These are phyloP conservation scores for Cutaneotrichosporon curvatum DNA, from an alignment of 1,284 basidiomycete genomes.

Conservation along the genomic window DNA sequence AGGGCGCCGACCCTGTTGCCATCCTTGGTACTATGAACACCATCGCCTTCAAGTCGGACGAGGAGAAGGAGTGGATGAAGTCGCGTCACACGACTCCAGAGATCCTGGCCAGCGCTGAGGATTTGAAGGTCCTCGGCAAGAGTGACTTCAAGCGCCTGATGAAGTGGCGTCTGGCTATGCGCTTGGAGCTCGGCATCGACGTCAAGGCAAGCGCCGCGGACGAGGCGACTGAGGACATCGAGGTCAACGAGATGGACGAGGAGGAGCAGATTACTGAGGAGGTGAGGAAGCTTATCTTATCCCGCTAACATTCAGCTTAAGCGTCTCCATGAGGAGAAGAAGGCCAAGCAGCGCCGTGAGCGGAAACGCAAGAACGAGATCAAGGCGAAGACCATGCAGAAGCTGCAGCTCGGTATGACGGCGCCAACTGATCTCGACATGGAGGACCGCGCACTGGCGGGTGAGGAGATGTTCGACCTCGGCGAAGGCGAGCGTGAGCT, in stretches of 20 bases:
- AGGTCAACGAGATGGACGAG: constrained; percentile 73
- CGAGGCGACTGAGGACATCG: constrained; percentile 68
- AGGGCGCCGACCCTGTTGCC: constrained; percentile 62
- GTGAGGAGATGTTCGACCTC: constrained; percentile 74
- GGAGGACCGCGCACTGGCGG: constrained; percentile 60
- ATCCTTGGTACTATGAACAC: constrained; percentile 77
- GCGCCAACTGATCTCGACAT: constrained; percentile 88
- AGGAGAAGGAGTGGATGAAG: constrained; percentile 78
- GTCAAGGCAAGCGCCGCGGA: constrained; percentile 63
- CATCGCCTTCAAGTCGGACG: constrained; percentile 73
- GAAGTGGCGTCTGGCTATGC: constrained; percentile 79
- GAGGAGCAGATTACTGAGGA: constrained; percentile 82
- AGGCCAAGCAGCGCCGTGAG: constrained; percentile 69
- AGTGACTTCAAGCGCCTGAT: constrained; percentile 91
- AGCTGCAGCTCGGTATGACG: constrained; percentile 96
- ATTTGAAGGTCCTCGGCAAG: constrained; percentile 95
- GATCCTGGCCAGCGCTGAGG: constrained; percentile 72
- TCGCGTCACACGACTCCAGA: constrained; percentile 70
- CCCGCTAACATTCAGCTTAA: constrained; percentile 56
- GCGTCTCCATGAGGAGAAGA: constrained; percentile 70
- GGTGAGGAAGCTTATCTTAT: constrained; percentile 50
- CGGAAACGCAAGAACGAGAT: constrained; percentile 83
- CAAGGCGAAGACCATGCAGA: constrained; percentile 78
- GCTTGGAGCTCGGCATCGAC: constrained; percentile 80
- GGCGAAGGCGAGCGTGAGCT: constrained; percentile 54